phyloP scores from a whole-genome alignment of 768 basidiomycete genomes.

The Rhodotorula paludigena region DNA sequence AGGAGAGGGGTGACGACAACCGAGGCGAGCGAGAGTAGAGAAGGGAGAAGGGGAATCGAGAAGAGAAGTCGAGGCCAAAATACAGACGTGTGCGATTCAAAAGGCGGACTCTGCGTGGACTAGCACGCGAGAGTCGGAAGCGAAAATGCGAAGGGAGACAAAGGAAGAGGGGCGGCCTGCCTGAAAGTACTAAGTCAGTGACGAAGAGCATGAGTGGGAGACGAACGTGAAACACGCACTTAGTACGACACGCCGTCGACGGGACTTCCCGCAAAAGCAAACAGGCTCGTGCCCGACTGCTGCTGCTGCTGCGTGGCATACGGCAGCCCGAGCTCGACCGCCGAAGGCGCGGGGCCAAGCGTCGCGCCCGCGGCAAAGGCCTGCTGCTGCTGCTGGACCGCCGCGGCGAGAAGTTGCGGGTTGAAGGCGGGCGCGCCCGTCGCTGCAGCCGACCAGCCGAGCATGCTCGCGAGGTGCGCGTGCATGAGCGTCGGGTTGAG shows the following conservation, averaged over 20 bases:
- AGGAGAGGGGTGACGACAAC: not conserved
- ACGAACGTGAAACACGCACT: too few relatives aligned
- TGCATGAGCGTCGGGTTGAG: not conserved
- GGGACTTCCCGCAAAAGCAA: too few relatives aligned
- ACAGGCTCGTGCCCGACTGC: too few relatives aligned
- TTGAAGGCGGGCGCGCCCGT: constrained; percentile 4
- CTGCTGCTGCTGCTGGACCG: constrained; percentile 23
- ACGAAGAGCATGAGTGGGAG: too few relatives aligned
- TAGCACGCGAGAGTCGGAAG: too few relatives aligned
- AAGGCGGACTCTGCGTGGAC: not conserved
- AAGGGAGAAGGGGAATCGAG: not conserved
- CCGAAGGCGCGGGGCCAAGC: not conserved
- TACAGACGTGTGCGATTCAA: not conserved
- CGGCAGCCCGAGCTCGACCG: too few relatives aligned
- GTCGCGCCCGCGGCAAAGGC: not conserved
- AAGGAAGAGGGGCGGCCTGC: too few relatives aligned
- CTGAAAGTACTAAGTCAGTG: too few relatives aligned
- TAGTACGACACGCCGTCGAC: too few relatives aligned
- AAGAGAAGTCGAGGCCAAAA: not conserved
- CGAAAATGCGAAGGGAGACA: too few relatives aligned
- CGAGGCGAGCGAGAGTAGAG: not conserved
- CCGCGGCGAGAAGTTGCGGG: constrained; percentile 17
- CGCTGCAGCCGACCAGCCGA: not conserved
- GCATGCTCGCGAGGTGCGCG: not conserved
- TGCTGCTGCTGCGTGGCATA: too few relatives aligned